Base-by-base conservation (phyloP, 1,284 basidiomycete genomes). In the Ustilago shanxiensis region DNA sequence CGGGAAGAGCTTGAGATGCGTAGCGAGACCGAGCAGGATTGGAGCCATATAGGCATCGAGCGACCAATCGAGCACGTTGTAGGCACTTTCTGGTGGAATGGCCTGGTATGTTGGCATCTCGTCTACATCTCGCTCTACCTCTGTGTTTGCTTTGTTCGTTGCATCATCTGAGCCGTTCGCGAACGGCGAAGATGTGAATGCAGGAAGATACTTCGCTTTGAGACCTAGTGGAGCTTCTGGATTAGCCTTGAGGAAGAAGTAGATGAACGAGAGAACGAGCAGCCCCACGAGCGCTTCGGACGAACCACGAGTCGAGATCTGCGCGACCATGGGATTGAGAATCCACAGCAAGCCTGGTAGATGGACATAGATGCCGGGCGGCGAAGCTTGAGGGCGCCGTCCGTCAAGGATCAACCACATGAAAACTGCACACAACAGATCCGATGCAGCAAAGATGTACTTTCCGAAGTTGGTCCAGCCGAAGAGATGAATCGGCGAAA, bases 241-340 rank as follows among this genome's bases (percentile, higher is more conserved):
- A 52, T 79, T 82, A 7, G 77, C 63, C 22, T 78, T 73, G 44
- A 81, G 70, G 49, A 83, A 71, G 28, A 78, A 72, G 56, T 74
- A 74, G n/a, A 97, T 87, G 0, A 92, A 91, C 33, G 90, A 87
- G 29, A 98, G 89, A 44, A 98, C 92, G 64, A 95, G 88, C 1
- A 93, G 88, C 20, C 92, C 92, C 3, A 98, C 90, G 2, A 97
- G 88, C 0, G 94, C 91, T 87, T 99, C 97, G 18, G 95, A 95
- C 2, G 94, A 97, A 2, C 96, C 97, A 10, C 96, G 91, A 0
- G 96, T 99, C 0, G 95, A 95, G 79, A 99, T 98, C 77, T 95
- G 93, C 82, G 97, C 93, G 1, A 96, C 93, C 81, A 99, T 90
- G 0, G 96, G 96, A 86, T 96, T 98, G 69, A 98, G 89, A 2